Evolutionary conservation across 225 moss, liverwort and hornwort genomes (phyloP), one percentile per base, ranked within the genome.

Genomic region (Takakia lepidozioides): DNA sequence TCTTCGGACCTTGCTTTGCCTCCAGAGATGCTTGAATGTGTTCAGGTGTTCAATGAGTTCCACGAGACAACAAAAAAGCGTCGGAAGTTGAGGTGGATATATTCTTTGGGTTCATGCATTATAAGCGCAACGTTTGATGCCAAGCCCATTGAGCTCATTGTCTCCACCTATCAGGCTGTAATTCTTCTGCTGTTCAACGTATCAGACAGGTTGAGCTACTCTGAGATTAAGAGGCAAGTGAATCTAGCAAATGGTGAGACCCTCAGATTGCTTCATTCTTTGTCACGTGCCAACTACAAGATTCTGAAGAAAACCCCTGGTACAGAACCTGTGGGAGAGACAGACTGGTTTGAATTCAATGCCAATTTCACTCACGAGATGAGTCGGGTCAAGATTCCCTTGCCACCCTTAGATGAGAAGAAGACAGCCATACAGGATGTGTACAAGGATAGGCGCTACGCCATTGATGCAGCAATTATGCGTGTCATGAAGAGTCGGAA

Each of bases 381-480:
- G 93, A 84, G 93, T 62, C 89, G 93, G 16, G 89, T 95, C 40
- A 95, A 89, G 93, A 95, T 95, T 48, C 93, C 93, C 3, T 68
- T 95, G 65, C 93, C 93, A 43, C 90, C 89, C 8, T 84, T 95
- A 78, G 93, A 95, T 41, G 93, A 95, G 48, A 95, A 95, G 86
- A 95, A 95, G 77, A 95, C 89, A 63, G 93, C 90, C 38, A 95
- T 95, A 20, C 86, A 95, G 64, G 93, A 95, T 59, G 90, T 95
- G 48, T 89, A 95, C 56, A 95, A 95, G 76, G 93, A 95, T 67
- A 83, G 93, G 39, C 93, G 93, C 6, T 95, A 95, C 54, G 93
- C 93, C 2, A 95, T 95, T 19, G 93, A 95, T 75, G 93, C 93
- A 11, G 89, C 93, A 2, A 95, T 95, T 50, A 90, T 95, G 6